Evolutionary conservation across 2,329 filamentous ascomycete genomes (phyloP), one percentile per base, ranked within the genome.

Genomic region (Anisogramma anomala): DNA sequence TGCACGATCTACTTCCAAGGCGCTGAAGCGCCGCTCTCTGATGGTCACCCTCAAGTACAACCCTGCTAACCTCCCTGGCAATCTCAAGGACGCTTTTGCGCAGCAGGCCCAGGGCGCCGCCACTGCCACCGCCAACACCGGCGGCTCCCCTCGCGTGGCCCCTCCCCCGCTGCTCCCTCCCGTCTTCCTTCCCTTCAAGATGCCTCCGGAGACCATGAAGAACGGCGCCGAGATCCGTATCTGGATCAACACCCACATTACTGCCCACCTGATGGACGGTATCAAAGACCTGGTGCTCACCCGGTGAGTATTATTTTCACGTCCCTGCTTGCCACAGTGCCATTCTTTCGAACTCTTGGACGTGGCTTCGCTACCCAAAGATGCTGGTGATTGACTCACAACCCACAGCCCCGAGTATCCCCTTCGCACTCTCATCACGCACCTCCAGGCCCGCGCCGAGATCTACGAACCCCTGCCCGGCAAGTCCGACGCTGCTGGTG

Each of bases 211-310:
- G 53, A 70, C 77, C 11, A 68, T 73, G 1, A 60, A 70, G 1
- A 78, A 84, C 53, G 81, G 82, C 34, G 82, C 81, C 17, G 76
- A 79, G 1, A 76, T 77, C 4, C 72, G 82, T 33, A 71, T 75
- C 52, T 87, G 85, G 56, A 60, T 87, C 50, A 86, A 86, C 54
- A 68, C 71, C 36, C 83, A 78, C 52, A 72, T 87, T 30, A 82
- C 80, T 0, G 74, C 74, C 1, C 70, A 73, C 19, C 54, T 87
- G 43, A 62, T 86, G 28, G 81, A 86, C 52, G 82, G 81, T 18
- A 82, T 87, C 79, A 86, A 85, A 63, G 60, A 71, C 41, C 57
- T 87, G 46, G 79, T 79, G 4, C 77, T 74, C 50, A 78, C 85
- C 31, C 74, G 81, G 82, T 85, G 61, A 54, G 79, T 70, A 32